Evolutionary conservation across 257 asterid species (phyloP).

Genomic region (Solanum gracilifrons): DNA sequence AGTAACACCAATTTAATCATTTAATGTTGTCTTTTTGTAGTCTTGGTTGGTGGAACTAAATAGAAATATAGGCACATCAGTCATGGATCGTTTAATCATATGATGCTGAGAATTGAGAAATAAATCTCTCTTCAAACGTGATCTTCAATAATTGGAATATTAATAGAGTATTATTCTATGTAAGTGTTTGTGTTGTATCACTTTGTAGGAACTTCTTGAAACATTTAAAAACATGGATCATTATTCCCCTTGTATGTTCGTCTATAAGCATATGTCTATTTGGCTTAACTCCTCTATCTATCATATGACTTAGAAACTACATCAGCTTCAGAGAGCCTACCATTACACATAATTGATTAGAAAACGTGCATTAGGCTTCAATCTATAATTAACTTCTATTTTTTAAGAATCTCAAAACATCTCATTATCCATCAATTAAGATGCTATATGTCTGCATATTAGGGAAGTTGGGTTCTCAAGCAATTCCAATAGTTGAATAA

Average conservation of each 20-base stretch:
- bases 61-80: not conserved
- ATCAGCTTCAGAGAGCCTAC: not conserved
- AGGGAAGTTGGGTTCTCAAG: slow-evolving; percentile 29
- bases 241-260: slow-evolving; percentile 34
- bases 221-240: slow-evolving; percentile 25
- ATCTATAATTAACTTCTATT: slow-evolving; percentile 37
- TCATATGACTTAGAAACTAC: not conserved
- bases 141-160: not conserved
- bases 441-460: slow-evolving; percentile 53
- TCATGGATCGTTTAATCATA: not conserved
- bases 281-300: slow-evolving; percentile 19
- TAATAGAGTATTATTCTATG: slow-evolving; percentile 45
- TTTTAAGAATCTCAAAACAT: slow-evolving; percentile 55
- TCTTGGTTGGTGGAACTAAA: not conserved
- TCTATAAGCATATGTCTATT: slow-evolving; percentile 51
- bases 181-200: slow-evolving; percentile 36
- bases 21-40: not conserved
- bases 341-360: slow-evolving; percentile 39
- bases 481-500: slow-evolving; percentile 27
- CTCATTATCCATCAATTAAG: slow-evolving; percentile 45
- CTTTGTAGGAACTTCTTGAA: slow-evolving; percentile 36
- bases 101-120: not conserved
- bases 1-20: not conserved
- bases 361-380: slow-evolving; percentile 49
- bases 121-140: not conserved